These are phyloP conservation scores for Rhodamnia argentea DNA, from an alignment of 345 rosid genomes.

Conservation along the genomic window DNA sequence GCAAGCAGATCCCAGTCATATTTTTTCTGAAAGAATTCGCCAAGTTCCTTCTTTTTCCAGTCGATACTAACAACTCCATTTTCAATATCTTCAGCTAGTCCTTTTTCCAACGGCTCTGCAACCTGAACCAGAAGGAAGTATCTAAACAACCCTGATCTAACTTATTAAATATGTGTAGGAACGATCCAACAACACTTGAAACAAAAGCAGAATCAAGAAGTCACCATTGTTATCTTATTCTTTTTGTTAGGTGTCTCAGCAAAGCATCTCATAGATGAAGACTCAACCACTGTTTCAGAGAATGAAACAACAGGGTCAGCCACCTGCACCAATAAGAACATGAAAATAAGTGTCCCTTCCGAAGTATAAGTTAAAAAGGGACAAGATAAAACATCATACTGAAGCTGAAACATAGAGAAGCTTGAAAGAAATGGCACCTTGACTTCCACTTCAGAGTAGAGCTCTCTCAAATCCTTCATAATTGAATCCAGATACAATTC, in stretches of 20 bases:
- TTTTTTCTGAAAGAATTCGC: slow-evolving; percentile 87
- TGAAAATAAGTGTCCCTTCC: slow-evolving; percentile 1
- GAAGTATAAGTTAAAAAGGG: neutral
- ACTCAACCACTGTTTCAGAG: slow-evolving; percentile 97
- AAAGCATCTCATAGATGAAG: slow-evolving; percentile 97
- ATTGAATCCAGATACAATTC: slow-evolving; percentile 93
- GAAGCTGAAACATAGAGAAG: neutral
- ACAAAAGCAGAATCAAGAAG: slow-evolving; percentile 3
- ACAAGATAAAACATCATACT: neutral
- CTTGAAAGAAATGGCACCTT: slow-evolving; percentile 37
- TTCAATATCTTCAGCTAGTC: slow-evolving; percentile 94
- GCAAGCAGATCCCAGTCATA: slow-evolving; percentile 99
- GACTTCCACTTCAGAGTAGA: slow-evolving; percentile 98
- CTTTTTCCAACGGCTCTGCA: slow-evolving; percentile 96
- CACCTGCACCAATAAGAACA: slow-evolving; percentile 37
- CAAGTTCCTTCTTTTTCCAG: slow-evolving; percentile 77
- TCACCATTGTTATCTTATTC: slow-evolving; percentile 93
- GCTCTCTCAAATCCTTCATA: slow-evolving; percentile 98
- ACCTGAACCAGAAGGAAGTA: slow-evolving; percentile 29
- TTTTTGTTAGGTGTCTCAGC: slow-evolving; percentile 98
- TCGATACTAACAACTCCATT: slow-evolving; percentile 81
- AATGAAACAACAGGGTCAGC: slow-evolving; percentile 98
- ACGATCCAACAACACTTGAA: neutral
- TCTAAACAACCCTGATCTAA: neutral
- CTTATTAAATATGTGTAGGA: neutral